Base-by-base conservation (phyloP, 768 basidiomycete genomes). In the Cyclocybe cylindracea region DNA sequence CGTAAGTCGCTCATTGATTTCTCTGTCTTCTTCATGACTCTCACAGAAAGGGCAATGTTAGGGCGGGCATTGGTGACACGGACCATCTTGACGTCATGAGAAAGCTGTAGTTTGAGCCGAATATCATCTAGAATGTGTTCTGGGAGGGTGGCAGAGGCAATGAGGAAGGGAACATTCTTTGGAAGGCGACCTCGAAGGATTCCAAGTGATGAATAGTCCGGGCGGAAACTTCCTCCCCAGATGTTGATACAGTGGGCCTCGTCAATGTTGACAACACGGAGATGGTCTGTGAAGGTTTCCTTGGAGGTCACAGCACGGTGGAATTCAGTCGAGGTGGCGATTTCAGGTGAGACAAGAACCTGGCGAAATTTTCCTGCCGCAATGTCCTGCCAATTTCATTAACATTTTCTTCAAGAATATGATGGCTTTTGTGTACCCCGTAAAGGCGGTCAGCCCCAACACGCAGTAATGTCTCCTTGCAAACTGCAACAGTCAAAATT, bases 31-130 rank as follows among this genome's bases (percentile, higher is more conserved):
- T 58, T 43, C 48, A 65, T 61, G 24, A 35, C 39, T 16, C 60
- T 57, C 10, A 52, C 46, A 4, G 64, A 66, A 2, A 69, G 56
- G 5, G 64, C 63, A 48, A 69, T 48, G 56, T 68, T 68, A 3
- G 63, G 66, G 1, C 63, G 55, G 1, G 32, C 59, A 54, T 66
- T 66, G 1, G 59, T 48, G 0, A 64, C 29, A 0, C n/a, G 13
- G 16, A 66, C 36, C 2, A 48, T 40, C 10, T 48, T 38, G 1
- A 36, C 44, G 37, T 60, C 50, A 6, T 44, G 50, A 2, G 44
- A 1, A 2, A 66, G 50, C 7, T 36, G 18, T 0, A 66, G 53
- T 35, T 59, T 58, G 13, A 31, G 34, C 14, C 48, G 38, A 19
- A 64, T 50, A 33, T 61, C 60, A 41, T 66, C 53, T 0, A 59